Conservation (phyloP, 208 protist genomes). For the Borovskyia barvae region DNA sequence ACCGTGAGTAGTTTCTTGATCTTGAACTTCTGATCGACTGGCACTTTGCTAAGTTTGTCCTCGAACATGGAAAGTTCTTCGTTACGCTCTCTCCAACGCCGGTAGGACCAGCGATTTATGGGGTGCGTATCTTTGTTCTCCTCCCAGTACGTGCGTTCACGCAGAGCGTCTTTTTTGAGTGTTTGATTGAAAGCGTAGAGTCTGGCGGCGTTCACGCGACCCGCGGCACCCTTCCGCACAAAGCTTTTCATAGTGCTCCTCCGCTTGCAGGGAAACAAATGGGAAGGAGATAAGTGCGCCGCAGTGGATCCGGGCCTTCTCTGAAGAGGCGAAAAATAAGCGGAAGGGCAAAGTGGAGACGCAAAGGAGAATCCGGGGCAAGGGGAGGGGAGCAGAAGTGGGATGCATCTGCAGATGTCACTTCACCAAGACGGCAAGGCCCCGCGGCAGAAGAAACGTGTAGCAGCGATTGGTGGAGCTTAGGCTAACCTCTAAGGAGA, state of each 20-base stretch:
- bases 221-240: constrained; percentile 45
- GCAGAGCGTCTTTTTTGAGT: constrained; percentile 72
- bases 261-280: no score
- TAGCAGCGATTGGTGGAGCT: no score
- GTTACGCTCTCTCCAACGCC: constrained; percentile 67
- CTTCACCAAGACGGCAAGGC: no score
- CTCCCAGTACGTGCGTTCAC: constrained; percentile 77
- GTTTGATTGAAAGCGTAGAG: constrained; percentile 85
- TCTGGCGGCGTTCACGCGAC: constrained; percentile 62
- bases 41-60: constrained; percentile 72
- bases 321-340: no score
- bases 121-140: constrained; percentile 79
- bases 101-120: constrained; percentile 80
- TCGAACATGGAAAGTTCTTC: constrained; percentile 82
- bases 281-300: no score
- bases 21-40: constrained; percentile 85
- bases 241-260: constrained; percentile 68
- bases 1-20: constrained; percentile 83
- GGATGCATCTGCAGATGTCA: no score
- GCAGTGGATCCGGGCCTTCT: no score
- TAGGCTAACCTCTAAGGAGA: no score
- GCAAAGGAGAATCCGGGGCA: no score
- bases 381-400: no score
- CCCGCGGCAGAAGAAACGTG: no score
- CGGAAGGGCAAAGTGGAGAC: no score